Percentiles rank a stretch among this genome's conserved stretches.
Evolutionary conservation across 805 yeast genomes (phyloP).

Genomic region (Saturnispora diversa): DNA sequence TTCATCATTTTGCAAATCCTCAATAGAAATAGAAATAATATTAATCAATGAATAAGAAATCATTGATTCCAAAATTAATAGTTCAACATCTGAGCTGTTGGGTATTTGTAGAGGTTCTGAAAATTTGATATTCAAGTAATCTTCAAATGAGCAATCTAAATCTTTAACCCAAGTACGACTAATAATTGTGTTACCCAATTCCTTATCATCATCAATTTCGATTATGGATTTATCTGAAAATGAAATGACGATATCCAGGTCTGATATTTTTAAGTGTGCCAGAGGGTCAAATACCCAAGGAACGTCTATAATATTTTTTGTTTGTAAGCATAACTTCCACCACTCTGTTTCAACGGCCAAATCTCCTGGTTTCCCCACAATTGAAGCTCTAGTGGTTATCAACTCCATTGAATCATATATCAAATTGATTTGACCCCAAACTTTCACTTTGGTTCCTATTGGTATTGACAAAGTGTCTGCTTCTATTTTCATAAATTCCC

Average conservation of each 20-base stretch:
- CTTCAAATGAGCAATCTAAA: slow-evolving; percentile 5
- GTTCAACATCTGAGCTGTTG: not conserved
- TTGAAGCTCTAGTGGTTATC: slow-evolving; percentile 23
- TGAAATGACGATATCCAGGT: slow-evolving; percentile 4
- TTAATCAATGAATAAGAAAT: not conserved
- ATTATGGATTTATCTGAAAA: not conserved
- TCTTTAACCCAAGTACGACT: slow-evolving; percentile 4
- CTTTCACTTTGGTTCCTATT: slow-evolving; percentile 7
- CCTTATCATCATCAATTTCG: slow-evolving; percentile 1
- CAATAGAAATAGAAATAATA: not conserved
- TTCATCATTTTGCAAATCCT: not conserved
- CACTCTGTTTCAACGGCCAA: slow-evolving; percentile 27
- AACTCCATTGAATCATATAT: slow-evolving; percentile 23
- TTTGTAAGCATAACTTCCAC: slow-evolving; percentile 29
- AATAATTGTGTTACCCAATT: not conserved
- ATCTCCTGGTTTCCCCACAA: slow-evolving; percentile 22
- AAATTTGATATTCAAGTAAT: not conserved
- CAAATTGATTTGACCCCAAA: not conserved
- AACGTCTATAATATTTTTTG: slow-evolving; percentile 13
- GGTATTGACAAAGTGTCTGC: not conserved
- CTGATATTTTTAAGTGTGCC: not conserved
- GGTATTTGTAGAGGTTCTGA: not conserved
- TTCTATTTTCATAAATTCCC: slow-evolving; percentile 1
- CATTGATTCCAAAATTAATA: not conserved
- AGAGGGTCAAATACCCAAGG: slow-evolving; percentile 2